Evolutionary conservation across 768 basidiomycete species (phyloP), one percentile per base, ranked within the genome.

Genomic region (Boletus rex-veris): DNA sequence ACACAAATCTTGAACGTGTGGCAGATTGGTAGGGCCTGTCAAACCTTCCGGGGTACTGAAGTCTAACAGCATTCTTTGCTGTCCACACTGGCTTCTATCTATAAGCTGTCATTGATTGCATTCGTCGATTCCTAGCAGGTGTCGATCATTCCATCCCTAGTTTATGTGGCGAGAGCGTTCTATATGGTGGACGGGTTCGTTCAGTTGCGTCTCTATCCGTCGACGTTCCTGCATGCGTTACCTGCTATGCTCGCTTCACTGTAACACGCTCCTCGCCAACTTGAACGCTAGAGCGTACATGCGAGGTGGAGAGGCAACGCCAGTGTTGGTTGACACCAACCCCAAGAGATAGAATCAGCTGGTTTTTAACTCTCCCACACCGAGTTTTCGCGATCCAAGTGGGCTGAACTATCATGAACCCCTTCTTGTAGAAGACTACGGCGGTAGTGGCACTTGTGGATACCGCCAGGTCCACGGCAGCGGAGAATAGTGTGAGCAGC

Each of bases 251-350:
- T 36, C 53, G 30, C 1, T 57, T 12, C 64, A 63, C 35, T 50
- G 42, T n/a, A 63, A 62, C 38, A 53, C 58, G 1, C 14, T 64
- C 10, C 62, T 64, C 9, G 58, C 58, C 26, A 53, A 60, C 45
- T 19, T 63, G 45, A 60, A 62, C 4, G 51, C 33, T 0, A 53
- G 62, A 42, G 4, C 5, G 0, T 60, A 62, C 10, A 8, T 60
- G 11, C 51, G 51, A 2, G 53, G 31, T 26, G 48, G 35, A 37
- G 3, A 3, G 2, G 21, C 7, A 19, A 33, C 11, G 1, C 30
- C 7, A 3, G 8, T 8, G 12, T 16, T 26, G 2, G 4, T 3
- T 10, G 3, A 7, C 1, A 5, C 51, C 30, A 18, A 38, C 7
- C 6, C 3, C 18, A 30, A 45, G 7, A 30, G 12, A 3, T 30